phyloP scores from a whole-genome alignment of 306 rosid species.

The Gillenia trifoliata region DNA sequence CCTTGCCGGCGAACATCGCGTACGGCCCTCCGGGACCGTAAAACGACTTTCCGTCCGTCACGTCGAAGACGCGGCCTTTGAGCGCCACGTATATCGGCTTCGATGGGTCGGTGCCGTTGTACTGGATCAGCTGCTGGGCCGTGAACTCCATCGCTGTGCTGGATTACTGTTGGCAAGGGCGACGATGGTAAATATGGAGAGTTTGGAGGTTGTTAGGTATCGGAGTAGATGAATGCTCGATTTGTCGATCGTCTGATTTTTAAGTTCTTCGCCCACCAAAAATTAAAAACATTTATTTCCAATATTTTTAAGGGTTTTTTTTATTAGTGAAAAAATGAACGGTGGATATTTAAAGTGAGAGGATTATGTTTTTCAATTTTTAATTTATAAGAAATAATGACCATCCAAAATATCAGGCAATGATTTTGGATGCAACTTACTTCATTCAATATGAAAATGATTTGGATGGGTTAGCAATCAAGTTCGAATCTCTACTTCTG shows the following conservation, averaged over 20 bases:
- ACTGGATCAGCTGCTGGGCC: constrained; percentile 47
- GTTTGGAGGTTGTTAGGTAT: neutral
- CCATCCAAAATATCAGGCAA: too few relatives aligned
- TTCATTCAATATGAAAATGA: too few relatives aligned
- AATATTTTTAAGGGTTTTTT: too few relatives aligned
- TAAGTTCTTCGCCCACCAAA: neutral
- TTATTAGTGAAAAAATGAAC: too few relatives aligned
- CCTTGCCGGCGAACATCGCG: constrained; percentile 92
- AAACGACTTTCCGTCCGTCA: constrained; percentile 74
- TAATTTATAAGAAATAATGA: too few relatives aligned
- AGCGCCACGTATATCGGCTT: constrained; percentile 80
- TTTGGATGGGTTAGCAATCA: too few relatives aligned
- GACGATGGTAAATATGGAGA: too few relatives aligned
- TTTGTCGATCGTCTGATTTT: neutral
- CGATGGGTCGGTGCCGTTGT: constrained; percentile 73
- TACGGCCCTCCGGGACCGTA: constrained; percentile 93
- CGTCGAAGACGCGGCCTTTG: constrained; percentile 80
- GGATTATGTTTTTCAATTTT: too few relatives aligned
- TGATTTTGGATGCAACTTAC: too few relatives aligned
- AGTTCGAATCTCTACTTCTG: too few relatives aligned
- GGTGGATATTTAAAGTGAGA: too few relatives aligned
- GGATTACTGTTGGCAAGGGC: neutral
- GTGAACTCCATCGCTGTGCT: constrained; percentile 53
- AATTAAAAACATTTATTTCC: too few relatives aligned
- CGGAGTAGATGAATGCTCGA: neutral